Conservation (phyloP, 176 grass and related monocot species). For the Aegilops longissima region DNA sequence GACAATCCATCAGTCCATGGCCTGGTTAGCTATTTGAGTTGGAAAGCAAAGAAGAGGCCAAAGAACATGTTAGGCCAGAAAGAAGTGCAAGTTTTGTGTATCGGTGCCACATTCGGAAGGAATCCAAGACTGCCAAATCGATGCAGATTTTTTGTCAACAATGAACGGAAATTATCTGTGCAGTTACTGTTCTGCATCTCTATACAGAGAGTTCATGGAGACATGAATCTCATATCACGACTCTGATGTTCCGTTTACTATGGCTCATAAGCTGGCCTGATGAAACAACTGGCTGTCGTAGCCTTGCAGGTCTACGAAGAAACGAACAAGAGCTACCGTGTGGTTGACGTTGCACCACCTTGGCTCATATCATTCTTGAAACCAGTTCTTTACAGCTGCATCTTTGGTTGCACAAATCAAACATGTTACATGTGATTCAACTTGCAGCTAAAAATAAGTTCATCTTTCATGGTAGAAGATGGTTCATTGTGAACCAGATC, state of each 20-base stretch:
- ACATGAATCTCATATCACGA: not conserved
- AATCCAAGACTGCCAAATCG: not conserved
- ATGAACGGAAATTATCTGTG: not conserved
- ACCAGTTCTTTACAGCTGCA: slow-evolving; percentile 7
- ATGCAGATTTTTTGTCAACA: not conserved
- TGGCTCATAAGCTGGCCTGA: not conserved
- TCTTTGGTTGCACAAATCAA: not conserved
- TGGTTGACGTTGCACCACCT: not conserved
- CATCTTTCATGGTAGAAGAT: not conserved
- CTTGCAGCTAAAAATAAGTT: not conserved
- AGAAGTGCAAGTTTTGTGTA: no score
- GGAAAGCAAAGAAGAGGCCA: no score
- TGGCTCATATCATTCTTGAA: slow-evolving; percentile 13
- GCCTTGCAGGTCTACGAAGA: not conserved
- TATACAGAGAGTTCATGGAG: not conserved
- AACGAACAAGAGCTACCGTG: not conserved
- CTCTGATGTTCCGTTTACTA: not conserved
- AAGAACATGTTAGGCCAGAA: no score
- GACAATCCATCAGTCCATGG: no score
- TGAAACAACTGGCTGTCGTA: not conserved
- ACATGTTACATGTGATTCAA: slow-evolving; percentile 3
- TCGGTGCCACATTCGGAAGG: no score
- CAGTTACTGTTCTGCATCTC: not conserved
- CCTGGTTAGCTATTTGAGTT: no score
- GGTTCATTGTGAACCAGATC: slow-evolving; percentile 13